Evolutionary conservation across 2,329 filamentous ascomycete species (phyloP).

Genomic region (Pseudogymnoascus sp.): DNA sequence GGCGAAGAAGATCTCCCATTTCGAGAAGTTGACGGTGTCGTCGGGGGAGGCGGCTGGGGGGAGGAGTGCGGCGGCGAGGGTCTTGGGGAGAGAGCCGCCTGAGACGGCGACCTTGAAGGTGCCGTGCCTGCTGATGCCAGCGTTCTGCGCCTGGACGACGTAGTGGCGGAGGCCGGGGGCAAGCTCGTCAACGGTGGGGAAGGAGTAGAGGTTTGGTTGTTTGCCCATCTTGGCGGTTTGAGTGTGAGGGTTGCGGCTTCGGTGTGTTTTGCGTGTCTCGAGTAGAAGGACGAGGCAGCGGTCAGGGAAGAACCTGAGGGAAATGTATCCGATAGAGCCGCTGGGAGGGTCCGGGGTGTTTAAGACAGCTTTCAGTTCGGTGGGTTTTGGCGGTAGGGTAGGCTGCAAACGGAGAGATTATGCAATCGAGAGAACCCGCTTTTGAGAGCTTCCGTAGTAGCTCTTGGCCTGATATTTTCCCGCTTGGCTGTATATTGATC

Average conservation of each 20-base stretch:
- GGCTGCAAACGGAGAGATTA: slow-evolving; percentile 5
- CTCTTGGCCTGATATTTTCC: background rate
- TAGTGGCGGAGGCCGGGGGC: slow-evolving; percentile 73
- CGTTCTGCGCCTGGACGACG: slow-evolving; percentile 72
- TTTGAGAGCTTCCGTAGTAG: background rate
- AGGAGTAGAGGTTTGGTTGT: slow-evolving; percentile 68
- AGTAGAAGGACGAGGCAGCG: background rate
- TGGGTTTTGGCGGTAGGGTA: background rate
- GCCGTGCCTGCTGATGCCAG: slow-evolving; percentile 70
- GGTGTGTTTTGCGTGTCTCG: background rate
- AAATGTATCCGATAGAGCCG: slow-evolving; percentile 11
- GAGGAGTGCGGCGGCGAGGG: slow-evolving; percentile 77
- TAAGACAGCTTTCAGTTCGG: slow-evolving; percentile 14
- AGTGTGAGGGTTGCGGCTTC: background rate
- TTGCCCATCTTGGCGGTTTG: slow-evolving; percentile 21
- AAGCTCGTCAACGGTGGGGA: slow-evolving; percentile 61
- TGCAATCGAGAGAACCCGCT: slow-evolving; percentile 4
- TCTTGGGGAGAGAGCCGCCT: slow-evolving; percentile 84
- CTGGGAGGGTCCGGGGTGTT: slow-evolving; percentile 17
- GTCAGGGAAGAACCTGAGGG: background rate
- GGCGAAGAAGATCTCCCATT: slow-evolving; percentile 98
- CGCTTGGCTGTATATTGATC: background rate
- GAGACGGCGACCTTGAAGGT: slow-evolving; percentile 89
- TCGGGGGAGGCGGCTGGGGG: slow-evolving; percentile 35
- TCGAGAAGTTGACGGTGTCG: slow-evolving; percentile 67